Conservation (phyloP, 257 asterid species). For the Ophiorrhiza pumila region DNA sequence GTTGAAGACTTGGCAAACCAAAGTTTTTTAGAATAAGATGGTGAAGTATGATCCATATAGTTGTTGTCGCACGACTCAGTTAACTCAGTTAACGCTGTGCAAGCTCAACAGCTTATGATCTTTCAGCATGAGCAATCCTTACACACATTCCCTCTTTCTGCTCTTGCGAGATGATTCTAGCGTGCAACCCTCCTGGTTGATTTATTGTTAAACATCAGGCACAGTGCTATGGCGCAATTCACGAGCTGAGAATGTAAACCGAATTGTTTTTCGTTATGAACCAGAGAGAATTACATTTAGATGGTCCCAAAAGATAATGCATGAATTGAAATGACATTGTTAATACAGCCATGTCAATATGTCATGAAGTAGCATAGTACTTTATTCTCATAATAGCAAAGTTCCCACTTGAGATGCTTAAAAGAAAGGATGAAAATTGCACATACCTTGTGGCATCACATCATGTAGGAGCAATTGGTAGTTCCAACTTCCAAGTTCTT, state of each 20-base stretch:
- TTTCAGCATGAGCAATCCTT: background rate
- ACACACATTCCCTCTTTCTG: background rate
- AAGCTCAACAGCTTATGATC: background rate
- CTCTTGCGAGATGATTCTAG: background rate
- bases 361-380: background rate
- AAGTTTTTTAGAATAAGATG: no score
- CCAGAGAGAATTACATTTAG: background rate
- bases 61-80: no score
- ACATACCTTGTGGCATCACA: slow-evolving; percentile 7
- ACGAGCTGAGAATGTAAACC: background rate
- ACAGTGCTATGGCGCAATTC: background rate
- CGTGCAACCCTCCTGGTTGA: background rate
- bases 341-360: background rate
- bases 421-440: background rate
- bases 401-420: background rate
- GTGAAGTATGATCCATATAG: no score
- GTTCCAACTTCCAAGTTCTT: slow-evolving; percentile 5
- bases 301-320: background rate
- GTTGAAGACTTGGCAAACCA: background rate
- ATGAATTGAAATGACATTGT: background rate
- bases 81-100: no score
- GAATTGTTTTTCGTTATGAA: background rate
- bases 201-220: background rate
- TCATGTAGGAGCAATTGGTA: background rate
- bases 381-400: background rate